These are phyloP conservation scores for Obelidium mucronatum DNA, from an alignment of 192 early-diverging fungal species.

Conservation along the genomic window DNA sequence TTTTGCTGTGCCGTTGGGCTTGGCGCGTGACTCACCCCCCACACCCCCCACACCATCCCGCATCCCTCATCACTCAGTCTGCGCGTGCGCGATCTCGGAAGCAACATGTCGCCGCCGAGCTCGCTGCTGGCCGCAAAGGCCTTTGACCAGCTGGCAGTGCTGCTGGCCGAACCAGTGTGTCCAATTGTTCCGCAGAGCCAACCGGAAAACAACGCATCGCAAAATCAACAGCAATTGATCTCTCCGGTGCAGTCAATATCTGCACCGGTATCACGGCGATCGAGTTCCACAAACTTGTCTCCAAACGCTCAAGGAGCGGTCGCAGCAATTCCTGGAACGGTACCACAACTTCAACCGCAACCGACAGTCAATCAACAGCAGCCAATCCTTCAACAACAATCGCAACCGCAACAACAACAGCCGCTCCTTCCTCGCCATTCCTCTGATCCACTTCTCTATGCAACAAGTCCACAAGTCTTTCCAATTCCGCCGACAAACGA, in stretches of 20 bases:
- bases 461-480: not conserved
- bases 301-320: not conserved
- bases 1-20: not conserved
- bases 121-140: constrained; percentile 33
- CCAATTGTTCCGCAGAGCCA: not conserved
- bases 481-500: constrained; percentile 11
- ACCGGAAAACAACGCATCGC: not conserved
- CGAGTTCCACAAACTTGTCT: not conserved
- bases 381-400: too few relatives aligned
- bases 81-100: too few relatives aligned
- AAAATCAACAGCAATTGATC: not conserved
- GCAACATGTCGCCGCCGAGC: constrained; percentile 32
- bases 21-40: not conserved
- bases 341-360: not conserved
- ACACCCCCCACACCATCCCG: too few relatives aligned
- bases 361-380: not conserved
- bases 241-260: too few relatives aligned
- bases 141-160: constrained; percentile 31
- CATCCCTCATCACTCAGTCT: too few relatives aligned
- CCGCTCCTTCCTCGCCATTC: constrained; percentile 27
- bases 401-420: too few relatives aligned
- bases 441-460: constrained; percentile 19
- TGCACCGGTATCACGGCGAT: constrained; percentile 6
- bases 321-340: not conserved
- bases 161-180: not conserved